These are phyloP conservation scores for Barnettozyma californica DNA, from an alignment of 805 yeast genomes.

Conservation along the genomic window DNA sequence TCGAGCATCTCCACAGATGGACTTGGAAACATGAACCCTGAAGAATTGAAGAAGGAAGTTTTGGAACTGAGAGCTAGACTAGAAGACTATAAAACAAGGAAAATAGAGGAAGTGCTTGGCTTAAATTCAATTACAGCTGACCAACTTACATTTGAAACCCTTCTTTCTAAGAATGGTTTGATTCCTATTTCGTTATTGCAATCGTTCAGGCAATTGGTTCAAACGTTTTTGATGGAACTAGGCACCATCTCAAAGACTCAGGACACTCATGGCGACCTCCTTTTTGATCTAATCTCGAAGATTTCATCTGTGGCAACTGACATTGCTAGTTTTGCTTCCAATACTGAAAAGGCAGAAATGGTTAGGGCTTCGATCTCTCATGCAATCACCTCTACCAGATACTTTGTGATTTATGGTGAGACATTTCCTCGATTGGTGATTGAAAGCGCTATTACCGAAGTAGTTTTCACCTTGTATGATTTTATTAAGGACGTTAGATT, in stretches of 20 bases:
- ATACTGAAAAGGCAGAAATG: slow-evolving; percentile 38
- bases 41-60: slow-evolving; percentile 31
- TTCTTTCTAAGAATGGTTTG: slow-evolving; percentile 36
- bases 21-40: slow-evolving; percentile 26
- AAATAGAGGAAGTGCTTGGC: slow-evolving; percentile 26
- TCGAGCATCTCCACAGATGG: not conserved
- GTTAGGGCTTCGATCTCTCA: slow-evolving; percentile 68
- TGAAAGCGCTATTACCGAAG: slow-evolving; percentile 71
- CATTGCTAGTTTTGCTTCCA: slow-evolving; percentile 25
- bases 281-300: slow-evolving; percentile 49
- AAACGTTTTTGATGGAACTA: slow-evolving; percentile 36
- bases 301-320: slow-evolving; percentile 36
- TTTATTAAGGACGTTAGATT: slow-evolving; percentile 50
- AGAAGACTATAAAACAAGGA: slow-evolving; percentile 39
- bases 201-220: slow-evolving; percentile 44
- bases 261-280: slow-evolving; percentile 23
- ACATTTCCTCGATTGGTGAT: slow-evolving; percentile 65
- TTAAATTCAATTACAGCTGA: slow-evolving; percentile 17
- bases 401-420: slow-evolving; percentile 57
- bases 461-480: slow-evolving; percentile 61
- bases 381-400: slow-evolving; percentile 71
- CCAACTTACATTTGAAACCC: slow-evolving; percentile 24
- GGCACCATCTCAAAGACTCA: slow-evolving; percentile 21
- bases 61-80: slow-evolving; percentile 46
- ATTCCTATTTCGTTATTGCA: slow-evolving; percentile 41